These are phyloP conservation scores for Geum urbanum DNA, from an alignment of 306 rosid species.

Conservation along the genomic window DNA sequence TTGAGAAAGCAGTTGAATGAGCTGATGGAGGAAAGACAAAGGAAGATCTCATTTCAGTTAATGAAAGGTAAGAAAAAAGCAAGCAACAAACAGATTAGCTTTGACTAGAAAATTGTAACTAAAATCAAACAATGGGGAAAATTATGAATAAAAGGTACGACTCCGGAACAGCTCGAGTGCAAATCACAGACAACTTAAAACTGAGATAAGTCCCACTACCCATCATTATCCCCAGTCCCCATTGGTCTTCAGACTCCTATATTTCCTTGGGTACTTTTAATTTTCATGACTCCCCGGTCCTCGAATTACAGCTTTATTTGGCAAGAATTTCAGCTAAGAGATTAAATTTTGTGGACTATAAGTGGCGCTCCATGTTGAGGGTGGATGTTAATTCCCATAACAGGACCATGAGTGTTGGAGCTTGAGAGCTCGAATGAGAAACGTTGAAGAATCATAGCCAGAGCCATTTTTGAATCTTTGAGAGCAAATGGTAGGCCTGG, in stretches of 20 bases:
- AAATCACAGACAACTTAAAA: not conserved
- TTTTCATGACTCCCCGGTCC: not conserved
- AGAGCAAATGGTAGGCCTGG: slow-evolving; percentile 44
- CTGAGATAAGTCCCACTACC: not conserved
- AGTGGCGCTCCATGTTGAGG: slow-evolving; percentile 49
- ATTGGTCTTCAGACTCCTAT: too few species aligned
- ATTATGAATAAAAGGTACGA: not conserved
- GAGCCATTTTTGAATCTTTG: slow-evolving; percentile 39
- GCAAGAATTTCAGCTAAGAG: not conserved
- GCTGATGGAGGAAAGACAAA: slow-evolving; percentile 68
- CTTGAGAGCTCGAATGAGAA: slow-evolving; percentile 48
- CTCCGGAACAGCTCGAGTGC: not conserved
- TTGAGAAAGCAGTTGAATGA: slow-evolving; percentile 54
- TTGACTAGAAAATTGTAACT: not conserved
- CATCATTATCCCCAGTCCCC: not conserved
- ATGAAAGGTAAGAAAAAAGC: not conserved
- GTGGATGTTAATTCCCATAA: slow-evolving; percentile 17
- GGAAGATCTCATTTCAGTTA: slow-evolving; percentile 35
- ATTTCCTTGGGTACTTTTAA: not conserved
- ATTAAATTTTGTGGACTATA: slow-evolving; percentile 23
- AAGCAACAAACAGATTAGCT: not conserved
- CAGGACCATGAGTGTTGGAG: slow-evolving; percentile 44
- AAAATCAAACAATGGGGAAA: not conserved
- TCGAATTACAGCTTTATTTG: too few species aligned
- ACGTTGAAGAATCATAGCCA: slow-evolving; percentile 44